Conservation (phyloP, 352 stramenopile genomes). For the Pilasporangium apinafurcum region DNA sequence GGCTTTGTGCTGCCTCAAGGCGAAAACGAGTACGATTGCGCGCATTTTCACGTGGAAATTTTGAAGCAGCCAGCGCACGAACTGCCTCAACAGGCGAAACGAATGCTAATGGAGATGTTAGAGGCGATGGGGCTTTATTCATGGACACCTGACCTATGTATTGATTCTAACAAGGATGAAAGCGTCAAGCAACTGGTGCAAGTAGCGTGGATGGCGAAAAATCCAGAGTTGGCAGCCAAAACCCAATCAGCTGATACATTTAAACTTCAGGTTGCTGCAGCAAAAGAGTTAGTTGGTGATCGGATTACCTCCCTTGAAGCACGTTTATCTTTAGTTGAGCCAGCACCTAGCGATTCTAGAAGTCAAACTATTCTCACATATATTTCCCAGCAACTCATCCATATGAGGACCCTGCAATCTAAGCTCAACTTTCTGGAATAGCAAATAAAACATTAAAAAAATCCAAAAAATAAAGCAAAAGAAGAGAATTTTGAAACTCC, state of each 20-base stretch:
- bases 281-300: neutral
- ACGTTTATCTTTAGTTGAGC: no score
- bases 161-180: conserved; percentile 3
- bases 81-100: conserved; percentile 4
- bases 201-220: conserved; percentile 13
- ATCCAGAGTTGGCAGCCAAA: conserved; percentile 7
- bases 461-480: no score
- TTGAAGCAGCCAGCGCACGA: conserved; percentile 1
- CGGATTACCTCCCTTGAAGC: neutral
- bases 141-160: conserved; percentile 32
- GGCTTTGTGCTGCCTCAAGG: conserved; percentile 70
- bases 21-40: conserved; percentile 81
- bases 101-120: conserved; percentile 12
- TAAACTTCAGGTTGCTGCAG: neutral
- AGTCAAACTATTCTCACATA: no score
- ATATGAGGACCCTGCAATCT: no score
- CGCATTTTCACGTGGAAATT: conserved; percentile 42
- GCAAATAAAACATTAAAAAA: no score
- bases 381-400: no score
- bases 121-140: conserved; percentile 17
- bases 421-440: no score
- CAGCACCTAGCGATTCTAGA: no score
- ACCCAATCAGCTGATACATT: neutral
- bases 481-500: no score
- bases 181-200: conserved; percentile 14